Evolutionary conservation across 2,329 filamentous ascomycete species (phyloP).

Genomic region (Microascus cirrosus): DNA sequence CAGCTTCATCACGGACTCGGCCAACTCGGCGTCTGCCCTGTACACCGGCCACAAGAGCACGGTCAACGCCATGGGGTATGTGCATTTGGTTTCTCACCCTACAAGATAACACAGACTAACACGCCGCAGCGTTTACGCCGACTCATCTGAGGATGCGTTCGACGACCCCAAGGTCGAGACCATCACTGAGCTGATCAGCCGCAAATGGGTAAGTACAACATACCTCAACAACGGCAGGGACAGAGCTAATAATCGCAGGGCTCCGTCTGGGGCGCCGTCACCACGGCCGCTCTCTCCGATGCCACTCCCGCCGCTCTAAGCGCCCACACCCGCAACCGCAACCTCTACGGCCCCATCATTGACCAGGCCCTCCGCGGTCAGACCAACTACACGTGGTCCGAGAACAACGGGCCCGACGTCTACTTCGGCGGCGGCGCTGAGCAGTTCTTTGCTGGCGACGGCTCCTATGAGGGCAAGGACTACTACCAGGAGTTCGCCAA

Average conservation of each 20-base stretch:
- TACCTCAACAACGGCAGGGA: neutral
- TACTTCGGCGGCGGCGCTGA: conserved; percentile 77
- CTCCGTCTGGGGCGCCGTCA: conserved; percentile 55
- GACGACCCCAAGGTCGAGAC: conserved; percentile 84
- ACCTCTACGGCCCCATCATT: conserved; percentile 59
- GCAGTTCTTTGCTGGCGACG: conserved; percentile 58
- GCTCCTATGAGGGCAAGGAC: conserved; percentile 58
- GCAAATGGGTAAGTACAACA: conserved; percentile 39
- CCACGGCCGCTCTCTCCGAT: conserved; percentile 72
- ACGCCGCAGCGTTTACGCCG: conserved; percentile 51
- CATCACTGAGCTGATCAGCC: conserved; percentile 66
- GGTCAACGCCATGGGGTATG: conserved; percentile 65
- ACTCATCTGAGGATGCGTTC: conserved; percentile 60
- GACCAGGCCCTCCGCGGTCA: conserved; percentile 67
- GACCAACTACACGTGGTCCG: conserved; percentile 72
- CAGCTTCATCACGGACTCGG: conserved; percentile 76
- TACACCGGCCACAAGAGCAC: conserved; percentile 78
- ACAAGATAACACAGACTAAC: neutral
- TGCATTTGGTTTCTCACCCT: neutral
- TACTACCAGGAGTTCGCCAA: conserved; percentile 71
- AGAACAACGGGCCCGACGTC: conserved; percentile 64
- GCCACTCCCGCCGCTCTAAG: conserved; percentile 69
- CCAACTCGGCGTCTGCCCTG: conserved; percentile 72
- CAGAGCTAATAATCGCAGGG: conserved; percentile 19
- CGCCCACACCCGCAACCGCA: conserved; percentile 61